These are phyloP conservation scores for Coemansia biformis DNA, from an alignment of 192 early-diverging fungal genomes.

Conservation along the genomic window DNA sequence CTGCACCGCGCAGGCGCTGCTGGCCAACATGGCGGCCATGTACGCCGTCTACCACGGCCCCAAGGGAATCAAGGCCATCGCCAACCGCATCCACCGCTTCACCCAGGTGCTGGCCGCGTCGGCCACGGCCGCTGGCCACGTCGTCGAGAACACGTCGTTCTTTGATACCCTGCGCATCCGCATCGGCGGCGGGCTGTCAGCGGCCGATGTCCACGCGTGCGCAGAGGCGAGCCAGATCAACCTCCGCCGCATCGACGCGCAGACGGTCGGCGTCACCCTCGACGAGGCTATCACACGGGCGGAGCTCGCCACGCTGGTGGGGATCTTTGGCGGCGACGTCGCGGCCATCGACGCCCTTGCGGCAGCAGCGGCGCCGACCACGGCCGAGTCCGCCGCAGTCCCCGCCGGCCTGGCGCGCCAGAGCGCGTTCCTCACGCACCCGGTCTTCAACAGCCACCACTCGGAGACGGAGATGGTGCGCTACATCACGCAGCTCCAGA, in stretches of 20 bases:
- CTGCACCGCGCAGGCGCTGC: slow-evolving; percentile 96
- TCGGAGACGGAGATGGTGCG: slow-evolving; percentile 98
- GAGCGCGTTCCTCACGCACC: slow-evolving; percentile 76
- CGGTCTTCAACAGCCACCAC: slow-evolving; percentile 93
- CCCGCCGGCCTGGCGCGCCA: slow-evolving; percentile 66
- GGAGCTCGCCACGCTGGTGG: slow-evolving; percentile 75
- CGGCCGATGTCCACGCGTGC: slow-evolving; percentile 61
- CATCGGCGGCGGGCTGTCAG: slow-evolving; percentile 54
- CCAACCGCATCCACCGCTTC: slow-evolving; percentile 88
- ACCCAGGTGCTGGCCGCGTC: slow-evolving; percentile 75
- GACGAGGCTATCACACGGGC: slow-evolving; percentile 86
- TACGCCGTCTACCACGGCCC: slow-evolving; percentile 99
- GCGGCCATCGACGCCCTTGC: slow-evolving; percentile 50
- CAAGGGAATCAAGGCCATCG: slow-evolving; percentile 82
- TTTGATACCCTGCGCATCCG: slow-evolving; percentile 95
- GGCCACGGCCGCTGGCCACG: slow-evolving; percentile 69
- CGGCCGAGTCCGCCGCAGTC: slow-evolving; percentile 50
- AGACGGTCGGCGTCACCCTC: slow-evolving; percentile 79
- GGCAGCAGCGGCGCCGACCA: slow-evolving; percentile 49
- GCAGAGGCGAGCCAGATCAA: slow-evolving; percentile 80
- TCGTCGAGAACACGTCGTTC: slow-evolving; percentile 75
- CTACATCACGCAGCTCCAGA: slow-evolving; percentile 91
- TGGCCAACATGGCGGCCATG: slow-evolving; percentile 99
- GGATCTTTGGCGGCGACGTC: slow-evolving; percentile 70
- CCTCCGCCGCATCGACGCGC: slow-evolving; percentile 70